Conservation (phyloP, 2,329 filamentous ascomycete genomes). For the Ophiostoma sp. region DNA sequence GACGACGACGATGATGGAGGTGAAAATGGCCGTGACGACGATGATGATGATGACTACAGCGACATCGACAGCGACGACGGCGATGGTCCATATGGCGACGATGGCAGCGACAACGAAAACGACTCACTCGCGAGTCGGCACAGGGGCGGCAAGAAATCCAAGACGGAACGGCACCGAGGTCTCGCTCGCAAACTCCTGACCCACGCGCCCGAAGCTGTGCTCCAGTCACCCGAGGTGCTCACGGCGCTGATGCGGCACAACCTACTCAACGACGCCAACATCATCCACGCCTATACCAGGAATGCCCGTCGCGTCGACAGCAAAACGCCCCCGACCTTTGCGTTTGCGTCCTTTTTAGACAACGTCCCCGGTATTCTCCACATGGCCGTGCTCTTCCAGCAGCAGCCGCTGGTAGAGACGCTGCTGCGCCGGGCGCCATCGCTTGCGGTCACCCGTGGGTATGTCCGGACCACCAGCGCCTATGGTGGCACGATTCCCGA, state of each 20-base stretch:
- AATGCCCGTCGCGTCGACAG: neutral
- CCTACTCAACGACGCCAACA: neutral
- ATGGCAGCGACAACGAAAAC: too few relatives aligned
- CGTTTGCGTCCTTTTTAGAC: neutral
- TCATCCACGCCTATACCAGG: neutral
- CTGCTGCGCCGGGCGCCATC: conserved; percentile 9
- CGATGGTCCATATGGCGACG: too few relatives aligned
- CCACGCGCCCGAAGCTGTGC: neutral
- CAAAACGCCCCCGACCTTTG: neutral
- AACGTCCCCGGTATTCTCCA: conserved; percentile 8
- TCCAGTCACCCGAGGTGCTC: neutral
- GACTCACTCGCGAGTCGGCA: neutral
- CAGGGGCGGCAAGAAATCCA: neutral
- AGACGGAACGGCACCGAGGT: neutral
- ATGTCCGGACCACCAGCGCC: too few relatives aligned
- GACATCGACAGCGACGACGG: too few relatives aligned
- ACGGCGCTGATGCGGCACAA: neutral
- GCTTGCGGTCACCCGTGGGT: conserved; percentile 1
- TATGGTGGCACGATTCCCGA: too few relatives aligned
- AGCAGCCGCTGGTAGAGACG: conserved; percentile 16
- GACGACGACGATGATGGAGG: too few relatives aligned
- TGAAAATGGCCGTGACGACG: too few relatives aligned
- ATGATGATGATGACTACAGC: too few relatives aligned
- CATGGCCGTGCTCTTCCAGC: conserved; percentile 17
- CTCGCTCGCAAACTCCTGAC: neutral